These are phyloP conservation scores for Calonectria naviculata DNA, from an alignment of 2,329 filamentous ascomycete species.

Conservation along the genomic window DNA sequence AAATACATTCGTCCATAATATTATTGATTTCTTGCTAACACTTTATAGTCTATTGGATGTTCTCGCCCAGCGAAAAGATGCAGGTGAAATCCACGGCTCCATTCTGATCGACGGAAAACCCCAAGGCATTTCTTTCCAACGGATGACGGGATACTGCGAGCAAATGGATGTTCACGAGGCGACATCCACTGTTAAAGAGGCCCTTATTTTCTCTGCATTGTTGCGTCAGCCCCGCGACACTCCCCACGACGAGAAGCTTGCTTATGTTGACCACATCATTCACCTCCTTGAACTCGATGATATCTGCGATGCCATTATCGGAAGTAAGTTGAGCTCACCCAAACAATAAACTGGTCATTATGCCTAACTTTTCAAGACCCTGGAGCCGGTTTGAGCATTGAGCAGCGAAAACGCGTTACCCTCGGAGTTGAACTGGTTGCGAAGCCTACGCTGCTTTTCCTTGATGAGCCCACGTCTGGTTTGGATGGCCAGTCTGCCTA, in stretches of 20 bases:
- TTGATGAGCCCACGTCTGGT: slow-evolving; percentile 72
- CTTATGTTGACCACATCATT: slow-evolving; percentile 75
- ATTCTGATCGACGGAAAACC: slow-evolving; percentile 68
- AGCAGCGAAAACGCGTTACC: slow-evolving; percentile 72
- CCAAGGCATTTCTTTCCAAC: slow-evolving; percentile 70
- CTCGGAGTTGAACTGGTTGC: slow-evolving; percentile 79
- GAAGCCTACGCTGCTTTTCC: slow-evolving; percentile 73
- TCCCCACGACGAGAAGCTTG: slow-evolving; percentile 70
- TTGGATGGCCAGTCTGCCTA: slow-evolving; percentile 50
- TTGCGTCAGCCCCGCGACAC: slow-evolving; percentile 68
- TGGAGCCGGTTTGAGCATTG: slow-evolving; percentile 60
- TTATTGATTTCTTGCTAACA: background rate
- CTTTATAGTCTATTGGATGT: slow-evolving; percentile 67
- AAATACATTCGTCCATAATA: background rate
- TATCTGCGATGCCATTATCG: slow-evolving; percentile 73
- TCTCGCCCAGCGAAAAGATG: slow-evolving; percentile 71
- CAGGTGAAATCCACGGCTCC: slow-evolving; percentile 63
- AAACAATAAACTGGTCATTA: background rate
- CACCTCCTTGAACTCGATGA: slow-evolving; percentile 72
- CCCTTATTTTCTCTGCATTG: slow-evolving; percentile 74
- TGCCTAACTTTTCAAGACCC: slow-evolving; percentile 57
- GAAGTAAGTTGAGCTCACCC: slow-evolving; percentile 46
- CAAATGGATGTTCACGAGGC: slow-evolving; percentile 77
- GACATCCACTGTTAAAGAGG: slow-evolving; percentile 74
- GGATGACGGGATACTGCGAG: slow-evolving; percentile 75